A percentile compares a stretch with the other conserved stretches of the same genome.
phyloP scores from a whole-genome alignment of 169 alveolate species.

The Blepharisma undulans region DNA sequence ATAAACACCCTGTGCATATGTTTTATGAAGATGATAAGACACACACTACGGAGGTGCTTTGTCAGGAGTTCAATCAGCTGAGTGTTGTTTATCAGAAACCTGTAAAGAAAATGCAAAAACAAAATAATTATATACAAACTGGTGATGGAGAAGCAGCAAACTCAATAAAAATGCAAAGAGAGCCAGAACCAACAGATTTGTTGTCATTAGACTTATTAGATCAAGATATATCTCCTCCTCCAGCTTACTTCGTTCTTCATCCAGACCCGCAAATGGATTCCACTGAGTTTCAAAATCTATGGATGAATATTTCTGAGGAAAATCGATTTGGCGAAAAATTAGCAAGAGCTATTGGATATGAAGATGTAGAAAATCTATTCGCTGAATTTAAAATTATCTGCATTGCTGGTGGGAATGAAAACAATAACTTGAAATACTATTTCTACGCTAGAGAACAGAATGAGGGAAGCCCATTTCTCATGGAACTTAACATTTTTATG shows the following conservation, averaged over 20 bases:
- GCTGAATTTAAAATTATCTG: background rate
- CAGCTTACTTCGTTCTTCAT: background rate
- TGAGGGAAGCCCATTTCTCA: background rate
- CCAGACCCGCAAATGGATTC: background rate
- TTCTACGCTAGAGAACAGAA: slow-evolving; percentile 20
- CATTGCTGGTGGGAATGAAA: slow-evolving; percentile 21
- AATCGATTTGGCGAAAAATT: background rate
- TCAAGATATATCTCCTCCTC: background rate
- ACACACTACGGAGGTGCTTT: slow-evolving; percentile 47
- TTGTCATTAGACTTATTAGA: background rate
- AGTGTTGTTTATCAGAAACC: slow-evolving; percentile 78
- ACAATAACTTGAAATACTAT: background rate
- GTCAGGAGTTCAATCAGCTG: slow-evolving; percentile 78
- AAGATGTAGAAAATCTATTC: background rate
- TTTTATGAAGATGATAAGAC: slow-evolving; percentile 76
- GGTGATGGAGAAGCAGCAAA: background rate
- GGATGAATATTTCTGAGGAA: background rate
- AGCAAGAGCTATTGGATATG: background rate
- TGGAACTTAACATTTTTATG: background rate
- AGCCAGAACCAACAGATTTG: background rate
- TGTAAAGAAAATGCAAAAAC: background rate
- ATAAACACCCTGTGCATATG: slow-evolving; percentile 60
- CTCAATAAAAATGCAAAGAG: background rate
- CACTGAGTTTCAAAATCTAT: background rate
- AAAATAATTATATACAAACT: background rate